Evolutionary conservation across 495 filamentous ascomycete genomes (phyloP).

Genomic region (Penicillium daleae): DNA sequence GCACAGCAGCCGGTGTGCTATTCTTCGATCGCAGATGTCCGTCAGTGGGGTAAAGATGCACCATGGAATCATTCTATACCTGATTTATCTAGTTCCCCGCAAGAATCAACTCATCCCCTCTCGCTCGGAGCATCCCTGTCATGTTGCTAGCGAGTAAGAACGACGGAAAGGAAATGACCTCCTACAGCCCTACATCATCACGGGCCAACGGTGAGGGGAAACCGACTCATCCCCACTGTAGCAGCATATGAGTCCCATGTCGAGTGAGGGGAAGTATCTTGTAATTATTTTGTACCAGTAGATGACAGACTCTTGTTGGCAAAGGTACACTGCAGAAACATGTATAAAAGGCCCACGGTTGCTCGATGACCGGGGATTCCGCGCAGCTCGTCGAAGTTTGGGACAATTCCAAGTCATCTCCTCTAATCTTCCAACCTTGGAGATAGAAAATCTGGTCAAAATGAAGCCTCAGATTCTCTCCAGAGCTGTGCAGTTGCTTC

Average conservation of each 20-base stretch:
- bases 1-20: conserved; percentile 3
- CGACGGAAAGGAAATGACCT: not conserved
- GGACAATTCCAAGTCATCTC: not conserved
- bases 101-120: not conserved
- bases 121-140: not conserved
- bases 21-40: not conserved
- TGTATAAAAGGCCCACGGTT: conserved; percentile 2
- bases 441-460: not conserved
- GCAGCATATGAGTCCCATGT: not conserved
- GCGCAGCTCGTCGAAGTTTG: conserved; percentile 18
- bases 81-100: not conserved
- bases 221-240: not conserved
- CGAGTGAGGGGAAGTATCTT: conserved; percentile 2
- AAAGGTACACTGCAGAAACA: not conserved
- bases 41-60: conserved; percentile 6
- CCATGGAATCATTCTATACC: not conserved
- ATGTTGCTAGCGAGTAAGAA: conserved; percentile 2
- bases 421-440: not conserved
- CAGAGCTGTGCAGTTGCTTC: conserved; percentile 6
- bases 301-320: not conserved
- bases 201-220: conserved; percentile 10
- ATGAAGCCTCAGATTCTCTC: conserved; percentile 23
- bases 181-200: not conserved
- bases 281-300: not conserved
- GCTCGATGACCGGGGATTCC: not conserved